Conservation (phyloP, 179 eudicot species). For the Corrigiola litoralis region DNA sequence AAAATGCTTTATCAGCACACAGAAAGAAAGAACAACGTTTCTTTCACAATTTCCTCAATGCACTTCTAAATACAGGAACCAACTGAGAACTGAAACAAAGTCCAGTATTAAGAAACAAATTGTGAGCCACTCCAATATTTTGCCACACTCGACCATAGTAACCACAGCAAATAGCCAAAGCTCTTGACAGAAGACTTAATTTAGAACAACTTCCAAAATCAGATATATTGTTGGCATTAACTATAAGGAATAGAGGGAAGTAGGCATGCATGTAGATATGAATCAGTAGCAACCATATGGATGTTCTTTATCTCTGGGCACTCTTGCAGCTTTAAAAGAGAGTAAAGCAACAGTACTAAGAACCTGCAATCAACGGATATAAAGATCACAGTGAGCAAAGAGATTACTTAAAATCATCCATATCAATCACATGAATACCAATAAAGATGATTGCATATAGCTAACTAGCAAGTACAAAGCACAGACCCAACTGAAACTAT, state of each 20-base stretch:
- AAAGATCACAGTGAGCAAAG: conserved; percentile 8
- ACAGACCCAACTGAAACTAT: no score
- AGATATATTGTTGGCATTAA: not conserved
- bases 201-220: no score
- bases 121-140: not conserved
- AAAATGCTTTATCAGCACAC: not conserved
- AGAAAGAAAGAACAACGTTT: not conserved
- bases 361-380: conserved; percentile 48
- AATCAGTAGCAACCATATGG: conserved; percentile 84
- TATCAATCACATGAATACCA: not conserved
- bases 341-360: conserved; percentile 80
- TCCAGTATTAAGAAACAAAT: not conserved
- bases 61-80: not conserved
- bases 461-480: not conserved
- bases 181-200: not conserved
- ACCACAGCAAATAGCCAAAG: not conserved
- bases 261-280: conserved; percentile 27
- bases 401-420: not conserved
- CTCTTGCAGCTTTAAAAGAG: conserved; percentile 87
- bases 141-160: not conserved
- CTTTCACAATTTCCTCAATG: not conserved
- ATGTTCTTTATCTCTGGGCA: conserved; percentile 98
- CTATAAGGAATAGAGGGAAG: not conserved
- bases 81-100: not conserved
- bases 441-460: not conserved